A percentile compares a stretch with the other conserved stretches of the same genome.
These are phyloP conservation scores for Vigna nakashimae DNA, from an alignment of 306 rosid genomes.

Conservation along the genomic window DNA sequence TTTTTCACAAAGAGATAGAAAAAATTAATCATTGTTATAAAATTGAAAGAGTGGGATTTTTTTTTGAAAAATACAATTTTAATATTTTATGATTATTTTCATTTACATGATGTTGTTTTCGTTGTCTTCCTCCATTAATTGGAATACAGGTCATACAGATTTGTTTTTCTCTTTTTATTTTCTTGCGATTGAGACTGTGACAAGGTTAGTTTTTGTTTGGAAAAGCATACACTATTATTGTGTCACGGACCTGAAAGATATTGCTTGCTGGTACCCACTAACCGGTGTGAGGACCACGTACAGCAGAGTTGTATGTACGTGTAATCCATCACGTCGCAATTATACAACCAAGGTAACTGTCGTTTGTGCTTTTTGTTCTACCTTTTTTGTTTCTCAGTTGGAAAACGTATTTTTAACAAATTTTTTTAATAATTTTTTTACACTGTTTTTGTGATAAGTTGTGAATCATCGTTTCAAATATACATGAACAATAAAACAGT, in stretches of 20 bases:
- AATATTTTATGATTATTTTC: not conserved
- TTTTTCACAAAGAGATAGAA: not conserved
- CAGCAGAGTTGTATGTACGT: constrained; percentile 10
- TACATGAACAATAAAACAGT: too few species aligned
- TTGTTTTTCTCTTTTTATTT: not conserved
- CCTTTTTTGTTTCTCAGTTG: not conserved
- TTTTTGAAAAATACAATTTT: not conserved
- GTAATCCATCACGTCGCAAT: constrained; percentile 7
- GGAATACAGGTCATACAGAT: not conserved
- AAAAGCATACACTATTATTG: not conserved
- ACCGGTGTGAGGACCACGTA: not conserved
- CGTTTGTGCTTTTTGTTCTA: not conserved
- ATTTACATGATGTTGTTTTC: not conserved
- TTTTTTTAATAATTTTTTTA: too few species aligned
- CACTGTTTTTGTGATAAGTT: too few species aligned
- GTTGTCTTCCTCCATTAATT: not conserved
- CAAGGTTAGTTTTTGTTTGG: not conserved
- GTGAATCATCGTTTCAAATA: too few species aligned
- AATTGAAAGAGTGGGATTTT: not conserved
- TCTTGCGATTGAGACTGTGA: not conserved
- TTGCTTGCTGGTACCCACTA: constrained; percentile 11
- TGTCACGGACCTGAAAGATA: not conserved
- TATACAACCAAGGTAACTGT: not conserved
- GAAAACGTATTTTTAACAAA: too few species aligned
- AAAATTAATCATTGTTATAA: too few species aligned